Evolutionary conservation across 805 yeast genomes (phyloP).

Genomic region (Wickerhamiella parazyma): DNA sequence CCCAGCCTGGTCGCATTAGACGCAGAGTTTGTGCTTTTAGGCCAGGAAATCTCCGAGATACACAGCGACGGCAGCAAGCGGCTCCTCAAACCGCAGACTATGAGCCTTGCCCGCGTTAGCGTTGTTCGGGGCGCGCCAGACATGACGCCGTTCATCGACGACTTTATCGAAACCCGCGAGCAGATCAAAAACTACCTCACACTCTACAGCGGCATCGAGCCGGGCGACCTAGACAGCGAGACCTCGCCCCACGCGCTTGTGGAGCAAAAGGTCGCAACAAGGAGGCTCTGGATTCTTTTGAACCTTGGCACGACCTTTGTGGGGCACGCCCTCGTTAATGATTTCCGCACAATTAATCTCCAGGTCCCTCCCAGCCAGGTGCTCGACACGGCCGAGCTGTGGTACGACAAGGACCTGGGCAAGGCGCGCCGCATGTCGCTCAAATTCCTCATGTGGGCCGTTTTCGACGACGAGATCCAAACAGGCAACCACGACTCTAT

Average conservation of each 20-base stretch:
- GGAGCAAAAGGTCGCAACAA: constrained; percentile 65
- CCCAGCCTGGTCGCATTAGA: constrained; percentile 67
- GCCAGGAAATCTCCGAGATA: constrained; percentile 68
- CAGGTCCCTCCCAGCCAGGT: constrained; percentile 78
- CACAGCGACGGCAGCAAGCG: constrained; percentile 56
- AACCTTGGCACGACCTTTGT: constrained; percentile 85
- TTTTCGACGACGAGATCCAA: constrained; percentile 67
- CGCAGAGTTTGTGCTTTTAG: constrained; percentile 84
- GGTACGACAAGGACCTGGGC: constrained; percentile 49
- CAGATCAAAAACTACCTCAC: constrained; percentile 74
- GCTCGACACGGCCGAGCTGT: constrained; percentile 75
- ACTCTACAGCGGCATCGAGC: constrained; percentile 82
- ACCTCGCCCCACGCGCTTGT: constrained; percentile 58
- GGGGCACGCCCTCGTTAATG: constrained; percentile 87
- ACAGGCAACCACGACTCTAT: constrained; percentile 92
- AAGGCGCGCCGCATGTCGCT: constrained; percentile 63
- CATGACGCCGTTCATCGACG: constrained; percentile 71
- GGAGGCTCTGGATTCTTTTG: constrained; percentile 78
- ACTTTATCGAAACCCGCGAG: constrained; percentile 62
- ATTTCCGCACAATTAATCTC: constrained; percentile 84
- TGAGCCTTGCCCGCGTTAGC: constrained; percentile 79
- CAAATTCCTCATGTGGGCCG: constrained; percentile 71
- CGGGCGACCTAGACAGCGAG: constrained; percentile 71
- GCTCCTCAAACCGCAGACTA: constrained; percentile 57
- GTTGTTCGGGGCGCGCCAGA: constrained; percentile 57